Conservation (phyloP, 371 early-diverging fungal species). For the Choanephora cucurbitarum region DNA sequence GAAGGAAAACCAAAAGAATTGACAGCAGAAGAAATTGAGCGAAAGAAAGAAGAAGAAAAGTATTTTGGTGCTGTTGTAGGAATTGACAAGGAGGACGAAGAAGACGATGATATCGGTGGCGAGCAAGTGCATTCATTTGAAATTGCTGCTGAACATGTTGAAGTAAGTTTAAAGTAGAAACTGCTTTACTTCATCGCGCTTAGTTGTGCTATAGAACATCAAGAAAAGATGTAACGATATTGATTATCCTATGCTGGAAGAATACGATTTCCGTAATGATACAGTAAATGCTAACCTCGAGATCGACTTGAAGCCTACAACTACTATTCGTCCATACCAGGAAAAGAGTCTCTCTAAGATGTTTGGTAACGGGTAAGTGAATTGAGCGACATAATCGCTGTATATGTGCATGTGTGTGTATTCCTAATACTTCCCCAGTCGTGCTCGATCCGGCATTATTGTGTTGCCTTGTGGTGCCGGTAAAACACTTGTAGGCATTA, state of each 20-base stretch:
- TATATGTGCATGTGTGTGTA: no score
- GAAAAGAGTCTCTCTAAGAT: conserved; percentile 98
- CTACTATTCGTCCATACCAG: conserved; percentile 97
- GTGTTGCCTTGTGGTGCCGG: conserved; percentile 99
- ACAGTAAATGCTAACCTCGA: conserved; percentile 81
- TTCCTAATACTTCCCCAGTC: conserved; percentile 39
- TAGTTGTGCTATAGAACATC: conserved; percentile 54
- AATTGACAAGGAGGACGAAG: conserved; percentile 68
- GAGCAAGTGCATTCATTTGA: conserved; percentile 88
- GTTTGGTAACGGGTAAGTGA: conserved; percentile 92
- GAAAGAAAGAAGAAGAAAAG: conserved; percentile 51
- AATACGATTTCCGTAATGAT: conserved; percentile 99
- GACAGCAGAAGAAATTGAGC: conserved; percentile 33
- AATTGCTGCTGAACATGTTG: conserved; percentile 78
- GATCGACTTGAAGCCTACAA: conserved; percentile 97
- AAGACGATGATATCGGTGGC: conserved; percentile 66
- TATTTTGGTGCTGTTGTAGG: conserved; percentile 62
- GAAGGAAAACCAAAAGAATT: conserved; percentile 22
- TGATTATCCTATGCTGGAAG: conserved; percentile 98
- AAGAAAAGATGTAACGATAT: conserved; percentile 95
- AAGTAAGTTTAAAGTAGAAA: conserved; percentile 44
- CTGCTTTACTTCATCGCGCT: not conserved
- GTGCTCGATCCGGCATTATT: conserved; percentile 99
- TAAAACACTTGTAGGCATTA: conserved; percentile 99
- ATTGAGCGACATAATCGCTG: not conserved